Evolutionary conservation across 78 protist species (phyloP).

Genomic region (Planoprotostelium fungivorum): DNA sequence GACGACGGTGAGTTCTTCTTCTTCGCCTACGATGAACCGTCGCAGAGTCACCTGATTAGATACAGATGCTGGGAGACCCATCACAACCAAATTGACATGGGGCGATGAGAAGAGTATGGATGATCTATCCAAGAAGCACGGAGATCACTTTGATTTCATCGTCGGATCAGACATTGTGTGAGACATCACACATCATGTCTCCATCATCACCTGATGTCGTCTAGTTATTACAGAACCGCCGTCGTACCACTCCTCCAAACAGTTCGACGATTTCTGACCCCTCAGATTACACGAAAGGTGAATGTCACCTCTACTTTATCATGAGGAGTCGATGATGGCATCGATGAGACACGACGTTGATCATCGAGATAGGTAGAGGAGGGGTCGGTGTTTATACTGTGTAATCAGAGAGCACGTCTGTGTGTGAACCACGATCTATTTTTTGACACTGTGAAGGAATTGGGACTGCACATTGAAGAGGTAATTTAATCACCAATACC

Average conservation of each 20-base stretch:
- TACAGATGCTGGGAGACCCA: background rate
- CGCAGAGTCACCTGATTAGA: no score
- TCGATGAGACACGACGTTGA: background rate
- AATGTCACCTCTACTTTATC: no score
- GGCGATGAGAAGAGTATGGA: background rate
- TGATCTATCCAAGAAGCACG: background rate
- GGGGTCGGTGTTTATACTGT: background rate
- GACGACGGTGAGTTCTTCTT: no score
- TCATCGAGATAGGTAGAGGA: background rate
- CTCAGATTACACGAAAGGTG: background rate
- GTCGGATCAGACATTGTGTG: background rate
- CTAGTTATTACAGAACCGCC: background rate
- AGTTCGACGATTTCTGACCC: background rate
- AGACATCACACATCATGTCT: no score
- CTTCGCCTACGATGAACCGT: no score
- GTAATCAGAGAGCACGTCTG: background rate
- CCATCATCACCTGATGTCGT: background rate
- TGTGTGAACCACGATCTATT: background rate
- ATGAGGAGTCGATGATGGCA: background rate
- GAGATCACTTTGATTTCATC: background rate
- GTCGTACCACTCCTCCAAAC: background rate
- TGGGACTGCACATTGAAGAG: background rate
- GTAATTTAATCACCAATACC: background rate
- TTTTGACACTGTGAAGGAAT: background rate
- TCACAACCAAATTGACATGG: background rate